Evolutionary conservation across 2,329 filamentous ascomycete genomes (phyloP), one percentile per base, ranked within the genome.

Genomic region (Colletotrichum musicola): DNA sequence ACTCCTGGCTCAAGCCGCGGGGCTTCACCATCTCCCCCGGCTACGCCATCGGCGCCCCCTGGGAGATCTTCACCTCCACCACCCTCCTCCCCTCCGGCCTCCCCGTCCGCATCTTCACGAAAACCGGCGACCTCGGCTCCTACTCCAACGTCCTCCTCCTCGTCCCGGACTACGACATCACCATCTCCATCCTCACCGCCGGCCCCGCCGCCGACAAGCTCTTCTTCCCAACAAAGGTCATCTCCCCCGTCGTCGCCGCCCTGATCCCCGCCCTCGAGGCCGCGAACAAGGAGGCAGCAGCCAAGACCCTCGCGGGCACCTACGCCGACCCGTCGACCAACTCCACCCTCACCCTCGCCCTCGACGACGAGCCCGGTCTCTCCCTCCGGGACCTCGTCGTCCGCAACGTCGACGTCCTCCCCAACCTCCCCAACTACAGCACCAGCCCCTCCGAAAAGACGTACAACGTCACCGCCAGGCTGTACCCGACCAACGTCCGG

Each of bases 1-100:
- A 80, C 3, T 74, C 76, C n/a, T 86, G 84, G 84, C 76, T 86
- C 69, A 83, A 85, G 69, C 83, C 81, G 3, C 74, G 74, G 4
- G 72, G 76, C n/a, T 77, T 78, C 72, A 84, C 82, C 4, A 79
- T 78, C 1, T 79, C 76, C 2, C 74, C 75, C 59, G 78, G 77
- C 4, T 76, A 78, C 59, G 79, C 78, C 3, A 69, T 81, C n/a
- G 79, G 79, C 20, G 77, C 74, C 3, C 77, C 76, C 2, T 79
- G 77, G 78, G 77, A 79, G 58, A 79, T 79, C 58, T 62, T 74
- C 9, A 76, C 78, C 35, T 76, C 77, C 6, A 73, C 71, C 6
- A 78, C 73, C 2, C 72, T 76, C 42, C 78, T 76, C 6, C 73
- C 72, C 18, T 73, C 75, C 54, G 73, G 72, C 55, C 75, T 75